phyloP scores from a whole-genome alignment of 2,329 filamentous ascomycete genomes.

The Beauveria brongniartii region DNA sequence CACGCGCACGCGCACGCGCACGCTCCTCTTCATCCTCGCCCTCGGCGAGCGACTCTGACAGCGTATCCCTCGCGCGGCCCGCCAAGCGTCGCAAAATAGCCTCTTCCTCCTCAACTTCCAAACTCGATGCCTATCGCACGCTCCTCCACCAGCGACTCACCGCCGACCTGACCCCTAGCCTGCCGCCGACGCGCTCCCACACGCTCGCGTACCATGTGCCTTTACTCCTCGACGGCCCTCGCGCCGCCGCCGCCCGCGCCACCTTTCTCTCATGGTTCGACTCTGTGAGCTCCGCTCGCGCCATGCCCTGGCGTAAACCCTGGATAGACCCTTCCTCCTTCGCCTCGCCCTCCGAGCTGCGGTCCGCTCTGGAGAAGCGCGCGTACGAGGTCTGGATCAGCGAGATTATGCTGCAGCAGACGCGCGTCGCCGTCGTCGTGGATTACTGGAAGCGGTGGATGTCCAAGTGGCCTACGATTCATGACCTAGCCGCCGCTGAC shows the following conservation, averaged over 20 bases:
- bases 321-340: constrained; percentile 40
- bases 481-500: constrained; percentile 43
- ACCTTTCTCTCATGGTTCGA: constrained; percentile 46
- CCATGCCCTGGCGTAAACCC: constrained; percentile 51
- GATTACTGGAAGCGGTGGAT: constrained; percentile 59
- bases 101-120: not conserved
- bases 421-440: constrained; percentile 52
- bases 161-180: not conserved
- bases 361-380: constrained; percentile 38
- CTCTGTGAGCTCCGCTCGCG: constrained; percentile 34
- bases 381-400: constrained; percentile 61
- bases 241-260: constrained; percentile 24
- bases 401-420: constrained; percentile 61
- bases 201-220: constrained; percentile 40
- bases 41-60: not conserved
- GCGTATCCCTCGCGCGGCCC: not conserved
- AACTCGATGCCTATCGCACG: not conserved
- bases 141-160: not conserved
- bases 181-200: constrained; percentile 24
- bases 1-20: not conserved
- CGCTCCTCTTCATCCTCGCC: not conserved
- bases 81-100: constrained; percentile 9
- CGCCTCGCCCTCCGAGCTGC: constrained; percentile 25
- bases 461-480: constrained; percentile 50
- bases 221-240: constrained; percentile 33